A percentile compares a stretch with the other conserved stretches of the same genome.
Conservation (phyloP, 805 yeast species). For the Kuraishia borneana region DNA sequence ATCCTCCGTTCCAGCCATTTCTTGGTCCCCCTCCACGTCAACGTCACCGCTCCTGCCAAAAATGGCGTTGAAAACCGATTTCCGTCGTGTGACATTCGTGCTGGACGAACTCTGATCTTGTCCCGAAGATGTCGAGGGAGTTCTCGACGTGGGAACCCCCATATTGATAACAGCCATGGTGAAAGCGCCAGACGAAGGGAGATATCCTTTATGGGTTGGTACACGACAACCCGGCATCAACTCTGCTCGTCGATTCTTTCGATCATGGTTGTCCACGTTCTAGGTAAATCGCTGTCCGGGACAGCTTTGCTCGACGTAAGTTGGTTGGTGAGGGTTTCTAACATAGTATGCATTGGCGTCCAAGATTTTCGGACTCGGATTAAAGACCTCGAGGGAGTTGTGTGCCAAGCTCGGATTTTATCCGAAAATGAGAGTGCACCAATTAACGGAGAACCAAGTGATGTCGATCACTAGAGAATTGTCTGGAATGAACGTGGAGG, state of each 20-base stretch:
- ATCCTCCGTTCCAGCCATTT: too few species aligned
- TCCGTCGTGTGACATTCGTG: background rate
- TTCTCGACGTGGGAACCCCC: background rate
- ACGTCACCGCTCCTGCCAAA: too few species aligned
- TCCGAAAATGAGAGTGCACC: conserved; percentile 91
- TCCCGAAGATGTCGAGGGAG: background rate
- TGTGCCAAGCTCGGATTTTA: conserved; percentile 87
- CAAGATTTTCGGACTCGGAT: conserved; percentile 83
- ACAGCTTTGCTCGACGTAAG: background rate
- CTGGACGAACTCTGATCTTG: background rate
- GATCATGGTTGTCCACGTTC: conserved; percentile 38
- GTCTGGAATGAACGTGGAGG: conserved; percentile 73
- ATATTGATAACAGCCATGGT: background rate
- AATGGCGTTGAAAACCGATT: background rate
- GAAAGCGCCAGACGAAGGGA: background rate
- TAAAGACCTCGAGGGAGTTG: conserved; percentile 53
- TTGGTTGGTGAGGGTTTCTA: background rate
- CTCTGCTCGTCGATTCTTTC: too few species aligned
- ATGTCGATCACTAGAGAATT: conserved; percentile 82
- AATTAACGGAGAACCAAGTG: conserved; percentile 78
- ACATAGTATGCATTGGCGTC: conserved; percentile 49
- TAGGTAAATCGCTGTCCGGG: conserved; percentile 23
- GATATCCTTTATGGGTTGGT: too few species aligned
- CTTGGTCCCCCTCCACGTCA: too few species aligned
- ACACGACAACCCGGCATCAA: too few species aligned